Conservation (phyloP, 371 early-diverging fungal species). For the Fennellomyces sp. region DNA sequence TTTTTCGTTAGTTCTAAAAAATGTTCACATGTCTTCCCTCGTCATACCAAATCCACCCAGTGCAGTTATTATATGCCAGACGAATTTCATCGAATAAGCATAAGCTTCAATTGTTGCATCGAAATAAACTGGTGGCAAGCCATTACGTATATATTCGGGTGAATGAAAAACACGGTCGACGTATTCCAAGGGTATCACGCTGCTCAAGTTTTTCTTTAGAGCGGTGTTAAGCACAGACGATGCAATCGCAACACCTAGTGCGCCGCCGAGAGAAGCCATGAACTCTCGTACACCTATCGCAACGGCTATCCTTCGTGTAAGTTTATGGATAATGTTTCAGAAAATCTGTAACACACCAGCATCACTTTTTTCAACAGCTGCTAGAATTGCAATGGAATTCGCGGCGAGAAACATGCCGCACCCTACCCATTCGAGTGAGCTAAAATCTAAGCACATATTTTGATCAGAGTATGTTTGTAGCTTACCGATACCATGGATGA, state of each 20-base stretch:
- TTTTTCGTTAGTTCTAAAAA: too few relatives aligned
- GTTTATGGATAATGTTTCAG: too few relatives aligned
- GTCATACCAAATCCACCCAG: slow-evolving; percentile 29
- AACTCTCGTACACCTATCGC: slow-evolving; percentile 46
- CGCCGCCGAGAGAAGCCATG: slow-evolving; percentile 43
- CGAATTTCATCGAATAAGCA: slow-evolving; percentile 20
- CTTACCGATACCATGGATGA: slow-evolving; percentile 36
- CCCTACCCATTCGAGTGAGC: too few relatives aligned
- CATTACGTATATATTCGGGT: slow-evolving; percentile 30
- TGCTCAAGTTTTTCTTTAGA: slow-evolving; percentile 23
- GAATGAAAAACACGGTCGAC: slow-evolving; percentile 25
- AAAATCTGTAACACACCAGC: slow-evolving; percentile 22
- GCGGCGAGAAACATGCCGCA: slow-evolving; percentile 36
- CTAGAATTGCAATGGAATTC: slow-evolving; percentile 46
- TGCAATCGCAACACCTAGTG: slow-evolving; percentile 44
- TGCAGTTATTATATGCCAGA: slow-evolving; percentile 37
- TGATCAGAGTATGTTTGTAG: too few relatives aligned
- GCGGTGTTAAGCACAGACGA: slow-evolving; percentile 35
- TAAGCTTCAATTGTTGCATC: slow-evolving; percentile 19
- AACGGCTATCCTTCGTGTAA: too few relatives aligned
- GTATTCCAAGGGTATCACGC: slow-evolving; percentile 22
- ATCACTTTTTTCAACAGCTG: slow-evolving; percentile 38
- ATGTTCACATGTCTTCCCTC: too few relatives aligned
- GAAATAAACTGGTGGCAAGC: slow-evolving; percentile 30
- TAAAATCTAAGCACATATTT: too few relatives aligned